These are phyloP conservation scores for Emergomyces orientalis DNA, from an alignment of 2,329 filamentous ascomycete species.

Conservation along the genomic window DNA sequence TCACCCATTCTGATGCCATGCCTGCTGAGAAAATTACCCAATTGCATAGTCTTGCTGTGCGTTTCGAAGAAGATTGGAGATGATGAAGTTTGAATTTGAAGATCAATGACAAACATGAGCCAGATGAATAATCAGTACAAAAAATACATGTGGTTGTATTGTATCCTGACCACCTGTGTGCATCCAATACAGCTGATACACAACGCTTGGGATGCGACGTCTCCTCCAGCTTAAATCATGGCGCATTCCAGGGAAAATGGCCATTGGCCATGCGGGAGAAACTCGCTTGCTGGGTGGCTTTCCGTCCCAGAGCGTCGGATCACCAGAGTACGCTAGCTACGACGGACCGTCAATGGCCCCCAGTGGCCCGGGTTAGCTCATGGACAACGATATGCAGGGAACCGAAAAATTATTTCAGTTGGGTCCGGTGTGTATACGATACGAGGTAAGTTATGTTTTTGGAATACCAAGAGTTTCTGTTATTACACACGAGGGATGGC, in stretches of 20 bases:
- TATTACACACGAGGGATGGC: no score
- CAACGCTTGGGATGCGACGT: not conserved
- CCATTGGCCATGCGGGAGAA: constrained; percentile 20
- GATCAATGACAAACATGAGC: no score
- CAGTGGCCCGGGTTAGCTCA: constrained; percentile 7
- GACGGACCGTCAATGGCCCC: constrained; percentile 6
- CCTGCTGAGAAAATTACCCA: no score
- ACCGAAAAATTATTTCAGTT: not conserved
- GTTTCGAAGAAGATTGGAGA: not conserved
- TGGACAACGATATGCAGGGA: constrained; percentile 1
- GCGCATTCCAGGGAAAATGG: constrained; percentile 10
- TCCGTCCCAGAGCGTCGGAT: constrained; percentile 3
- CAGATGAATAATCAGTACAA: not conserved
- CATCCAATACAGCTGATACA: not conserved
- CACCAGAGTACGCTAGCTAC: not conserved
- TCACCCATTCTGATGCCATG: not conserved
- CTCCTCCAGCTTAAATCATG: not conserved
- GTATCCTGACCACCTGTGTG: not conserved
- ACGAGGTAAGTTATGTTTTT: no score
- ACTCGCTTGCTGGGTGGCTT: constrained; percentile 1
- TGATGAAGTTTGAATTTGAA: not conserved
- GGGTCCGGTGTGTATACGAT: not conserved
- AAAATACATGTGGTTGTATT: not conserved
- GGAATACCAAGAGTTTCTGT: no score
- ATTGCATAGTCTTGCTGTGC: not conserved